Base-by-base conservation (phyloP, 257 asterid genomes). In the Salvia hispanica region DNA sequence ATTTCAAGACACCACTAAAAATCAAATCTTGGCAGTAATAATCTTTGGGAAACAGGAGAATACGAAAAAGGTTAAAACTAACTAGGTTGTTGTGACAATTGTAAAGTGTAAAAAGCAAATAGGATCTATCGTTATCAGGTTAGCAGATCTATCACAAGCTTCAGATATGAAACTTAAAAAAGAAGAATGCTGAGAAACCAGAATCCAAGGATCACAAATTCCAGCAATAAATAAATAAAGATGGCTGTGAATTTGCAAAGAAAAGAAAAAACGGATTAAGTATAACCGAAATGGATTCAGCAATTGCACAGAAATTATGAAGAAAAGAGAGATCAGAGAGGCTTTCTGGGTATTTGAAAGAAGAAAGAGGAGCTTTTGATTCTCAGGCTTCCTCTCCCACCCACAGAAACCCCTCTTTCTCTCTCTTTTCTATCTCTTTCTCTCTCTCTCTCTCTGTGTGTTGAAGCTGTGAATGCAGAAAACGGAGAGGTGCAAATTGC, bases 351-450 rank as follows among this genome's bases (percentile, higher is more conserved):
- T 9, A 66, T 66, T 42, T 63, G 79, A 75, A 75, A 75, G 79
- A 69, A 74, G 71, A 75, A 45, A 75, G 55, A 62, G 58, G 50
- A 56, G 57, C 54, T 25, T 25, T 25, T 54, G 31, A 36, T 36
- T 72, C 12, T 31, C 40, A 40, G 21, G 48, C 45, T 62, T 73
- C 48, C 79, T 75, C 72, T 67, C 56, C 79, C 75, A 75, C 79
- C 79, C 79, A 62, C 67, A 56, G 58, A 63, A 60, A 69, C 57
- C 62, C 67, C 12, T 15, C 43, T 37, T 21, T 45, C 47, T 45
- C 71, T 69, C 62, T 62, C 50, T 53, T 25, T 2, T 25, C 31
- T 21, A 21, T n/a, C 21, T 18, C 21, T 18, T 1, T 18, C 21
- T 18, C 21, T 18, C 28, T 12, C 9, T 40, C 70, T 53, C 44